A percentile compares a stretch with the other conserved stretches of the same genome.
Conservation (phyloP, 2,329 filamentous ascomycete species). For the Aphanocladium album region DNA sequence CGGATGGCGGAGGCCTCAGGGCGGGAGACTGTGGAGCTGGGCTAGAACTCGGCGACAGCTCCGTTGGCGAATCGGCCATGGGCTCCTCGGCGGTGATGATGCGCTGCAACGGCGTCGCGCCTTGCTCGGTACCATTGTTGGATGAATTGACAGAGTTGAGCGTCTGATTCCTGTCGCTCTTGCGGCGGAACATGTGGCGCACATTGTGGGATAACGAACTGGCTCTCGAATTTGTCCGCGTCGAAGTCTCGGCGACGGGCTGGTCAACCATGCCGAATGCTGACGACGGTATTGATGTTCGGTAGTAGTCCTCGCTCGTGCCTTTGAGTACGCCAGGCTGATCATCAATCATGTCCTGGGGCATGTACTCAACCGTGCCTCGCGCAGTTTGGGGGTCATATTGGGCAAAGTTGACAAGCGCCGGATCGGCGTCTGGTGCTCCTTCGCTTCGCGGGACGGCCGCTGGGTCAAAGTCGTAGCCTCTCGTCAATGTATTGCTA, state of each 20-base stretch:
- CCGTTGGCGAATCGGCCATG: constrained; percentile 27
- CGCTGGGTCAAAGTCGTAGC: constrained; percentile 14
- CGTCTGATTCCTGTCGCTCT: constrained; percentile 27
- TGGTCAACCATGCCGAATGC: constrained; percentile 35
- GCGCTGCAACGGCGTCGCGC: constrained; percentile 11
- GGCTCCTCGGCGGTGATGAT: constrained; percentile 16
- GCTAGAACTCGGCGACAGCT: constrained; percentile 20
- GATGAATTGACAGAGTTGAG: constrained; percentile 19
- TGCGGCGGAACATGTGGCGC: constrained; percentile 31
- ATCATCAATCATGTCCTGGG: constrained; percentile 22
- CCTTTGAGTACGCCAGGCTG: constrained; percentile 29
- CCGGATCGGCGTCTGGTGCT: not conserved
- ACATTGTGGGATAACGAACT: constrained; percentile 33
- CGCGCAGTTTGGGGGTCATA: constrained; percentile 1
- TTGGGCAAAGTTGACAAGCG: constrained; percentile 12
- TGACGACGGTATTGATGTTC: constrained; percentile 35
- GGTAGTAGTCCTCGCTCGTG: constrained; percentile 38
- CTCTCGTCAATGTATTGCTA: constrained; percentile 24
- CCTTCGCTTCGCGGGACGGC: not conserved
- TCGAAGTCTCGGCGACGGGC: constrained; percentile 19
- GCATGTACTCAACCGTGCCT: constrained; percentile 13
- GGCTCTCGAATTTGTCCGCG: constrained; percentile 26
- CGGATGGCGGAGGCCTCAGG: not conserved
- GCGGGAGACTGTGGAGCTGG: not conserved
- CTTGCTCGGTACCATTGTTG: constrained; percentile 7